Evolutionary conservation across 2,329 filamentous ascomycete species (phyloP), one percentile per base, ranked within the genome.

Genomic region (Monosporascus sp.): DNA sequence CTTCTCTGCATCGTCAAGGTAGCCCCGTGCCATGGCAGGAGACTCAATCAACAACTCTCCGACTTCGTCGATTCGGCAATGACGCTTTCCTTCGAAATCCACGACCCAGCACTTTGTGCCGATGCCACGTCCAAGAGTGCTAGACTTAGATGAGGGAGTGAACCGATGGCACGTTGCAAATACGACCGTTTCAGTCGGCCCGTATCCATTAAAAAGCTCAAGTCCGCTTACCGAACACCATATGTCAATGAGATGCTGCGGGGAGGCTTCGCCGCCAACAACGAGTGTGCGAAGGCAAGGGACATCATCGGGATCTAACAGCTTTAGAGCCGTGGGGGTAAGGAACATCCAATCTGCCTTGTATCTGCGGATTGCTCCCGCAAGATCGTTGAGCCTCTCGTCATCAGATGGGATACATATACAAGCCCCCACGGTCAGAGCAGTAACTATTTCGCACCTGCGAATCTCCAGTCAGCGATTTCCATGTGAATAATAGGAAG

Each of bases 1-100:
- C 49, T 67, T 69, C 15, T 64, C 61, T 1, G 63, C 62, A 24
- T 72, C 67, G 20, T 71, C 66, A 5, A 75, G 60, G 51, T 77
- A 77, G 18, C 68, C 74, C 7, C 66, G 57, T 2, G 67, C 71
- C 3, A 76, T 53, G 3, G 65, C 57, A 15, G 65, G 68, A 3
- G 72, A 73, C 50, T 71, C 66, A 3, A 76, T 58, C 3, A 70
- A 60, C 9, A 76, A 61, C 55, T 74, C 71, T 14, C 71, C 72
- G 15, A 70, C 60, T 18, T 52, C 50, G 3, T 70, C 71, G n/a
- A 65, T 47, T 6, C 52, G 20, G 3, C n/a, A 18, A 14, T 20
- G 41, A n/a, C 20, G 17, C 41, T 44, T 20, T 20, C 11, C 41
- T 22, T 44, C 20, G n/a, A 22, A 20, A 20, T 44, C 20, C 14